Percentiles rank a stretch among this genome's conserved stretches.
phyloP scores from a whole-genome alignment of 306 rosid genomes.

The Dryas drummondii region DNA sequence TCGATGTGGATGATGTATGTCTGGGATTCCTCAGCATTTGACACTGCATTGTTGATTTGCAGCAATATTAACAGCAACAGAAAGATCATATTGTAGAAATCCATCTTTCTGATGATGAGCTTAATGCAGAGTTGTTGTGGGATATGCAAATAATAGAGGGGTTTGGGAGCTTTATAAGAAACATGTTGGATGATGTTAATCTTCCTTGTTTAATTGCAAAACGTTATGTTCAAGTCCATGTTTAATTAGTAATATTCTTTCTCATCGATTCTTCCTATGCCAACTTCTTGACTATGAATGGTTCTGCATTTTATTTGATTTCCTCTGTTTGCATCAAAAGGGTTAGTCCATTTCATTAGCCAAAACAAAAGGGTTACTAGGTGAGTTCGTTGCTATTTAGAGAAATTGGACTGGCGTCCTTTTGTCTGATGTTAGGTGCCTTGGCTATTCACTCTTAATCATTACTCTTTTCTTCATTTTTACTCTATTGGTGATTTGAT shows the following conservation, averaged over 20 bases:
- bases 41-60: not conserved
- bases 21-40: not conserved
- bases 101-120: not conserved
- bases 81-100: not conserved
- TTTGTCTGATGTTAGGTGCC: too few relatives aligned
- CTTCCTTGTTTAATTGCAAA: not conserved
- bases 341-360: not conserved
- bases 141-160: not conserved
- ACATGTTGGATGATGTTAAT: not conserved
- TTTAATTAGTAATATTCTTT: not conserved
- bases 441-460: too few relatives aligned
- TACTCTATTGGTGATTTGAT: too few relatives aligned
- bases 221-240: slow-evolving; percentile 1
- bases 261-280: not conserved
- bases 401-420: too few relatives aligned
- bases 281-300: not conserved
- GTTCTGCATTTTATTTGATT: not conserved
- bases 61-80: not conserved
- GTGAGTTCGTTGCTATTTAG: too few relatives aligned
- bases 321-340: not conserved
- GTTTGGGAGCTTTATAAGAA: not conserved
- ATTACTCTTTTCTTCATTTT: too few relatives aligned
- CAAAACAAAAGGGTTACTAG: too few relatives aligned
- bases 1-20: slow-evolving; percentile 11
- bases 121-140: not conserved